Evolutionary conservation across 257 asterid genomes (phyloP), one percentile per base, ranked within the genome.

Genomic region (Penstemon davidsonii): DNA sequence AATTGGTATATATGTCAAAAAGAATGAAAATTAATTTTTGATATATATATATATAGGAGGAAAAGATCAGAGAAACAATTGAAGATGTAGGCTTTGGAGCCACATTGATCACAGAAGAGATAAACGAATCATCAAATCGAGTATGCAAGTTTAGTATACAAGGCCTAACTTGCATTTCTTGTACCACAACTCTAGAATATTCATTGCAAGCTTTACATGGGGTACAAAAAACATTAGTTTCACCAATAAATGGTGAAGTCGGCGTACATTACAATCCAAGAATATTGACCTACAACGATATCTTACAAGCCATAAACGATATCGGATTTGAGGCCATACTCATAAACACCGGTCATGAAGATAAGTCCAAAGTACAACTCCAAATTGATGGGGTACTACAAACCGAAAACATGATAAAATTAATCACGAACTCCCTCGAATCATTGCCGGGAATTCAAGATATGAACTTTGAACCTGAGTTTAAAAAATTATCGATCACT

Each of bases 21-120:
- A 15, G 18, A 15, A 15, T 15, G 18, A 15, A 15, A 15, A 15
- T 15, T 15, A 15, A 15, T 15, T 15, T 15, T 15, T 15, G 18
- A 15, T 15, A 15, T 15, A 15, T 15, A 15, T 46, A 8, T 15
- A 25, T 55, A 18, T 59, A 85, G 89, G 84, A 85, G 51, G 89
- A 82, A 57, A 57, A 5, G 15, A 85, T 82, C 53, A 70, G 86
- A 0, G 84, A 85, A 52, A 63, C 81, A 3, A 81, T 81, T 7
- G 87, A 85, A 47, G 91, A 85, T 52, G 87, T 80, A 6, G 90
- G 86, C 18, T 87, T 85, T 57, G 70, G 81, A 63, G 87, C 87
- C 8, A 63, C 54, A 8, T 19, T 85, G 56, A 58, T 79, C 1
- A 9, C 77, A 46, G 82, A 81, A 61, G 85, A 77, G 43, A 39